These are phyloP conservation scores for Durusdinium trenchii DNA, from an alignment of 73 alveolate species.

Conservation along the genomic window DNA sequence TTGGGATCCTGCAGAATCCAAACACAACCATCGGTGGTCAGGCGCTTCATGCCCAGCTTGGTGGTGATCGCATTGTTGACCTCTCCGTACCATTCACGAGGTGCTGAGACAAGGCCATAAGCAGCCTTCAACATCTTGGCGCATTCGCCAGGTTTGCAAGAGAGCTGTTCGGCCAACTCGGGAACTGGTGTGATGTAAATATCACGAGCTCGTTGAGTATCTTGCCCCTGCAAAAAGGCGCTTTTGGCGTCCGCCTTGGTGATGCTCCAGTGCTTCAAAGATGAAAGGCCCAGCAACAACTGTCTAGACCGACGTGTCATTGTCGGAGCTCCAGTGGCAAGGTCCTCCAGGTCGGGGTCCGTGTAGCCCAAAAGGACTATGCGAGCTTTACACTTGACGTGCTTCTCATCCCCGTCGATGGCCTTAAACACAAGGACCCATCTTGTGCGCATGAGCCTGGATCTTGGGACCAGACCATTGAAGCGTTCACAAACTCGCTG, in stretches of 20 bases:
- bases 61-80: neutral
- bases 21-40: neutral
- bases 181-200: neutral
- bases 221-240: slow-evolving; percentile 7
- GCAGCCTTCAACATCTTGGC: neutral
- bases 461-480: neutral
- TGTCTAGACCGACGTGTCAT: neutral
- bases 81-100: neutral
- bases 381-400: slow-evolving; percentile 3
- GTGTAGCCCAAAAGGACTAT: slow-evolving; percentile 29
- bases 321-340: slow-evolving; percentile 9
- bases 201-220: neutral
- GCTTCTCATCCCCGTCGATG: neutral
- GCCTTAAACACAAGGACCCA: slow-evolving; percentile 10
- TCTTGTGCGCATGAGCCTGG: neutral
- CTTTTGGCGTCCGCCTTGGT: slow-evolving; percentile 29
- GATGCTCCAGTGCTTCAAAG: neutral
- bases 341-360: neutral
- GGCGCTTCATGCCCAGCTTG: neutral
- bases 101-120: slow-evolving; percentile 14
- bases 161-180: neutral
- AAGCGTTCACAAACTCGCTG: neutral
- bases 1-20: neutral
- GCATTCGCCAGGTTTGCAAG: neutral
- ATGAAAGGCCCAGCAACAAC: neutral